Evolutionary conservation across 805 yeast species (phyloP).

Genomic region (Suhomyces sp.): DNA sequence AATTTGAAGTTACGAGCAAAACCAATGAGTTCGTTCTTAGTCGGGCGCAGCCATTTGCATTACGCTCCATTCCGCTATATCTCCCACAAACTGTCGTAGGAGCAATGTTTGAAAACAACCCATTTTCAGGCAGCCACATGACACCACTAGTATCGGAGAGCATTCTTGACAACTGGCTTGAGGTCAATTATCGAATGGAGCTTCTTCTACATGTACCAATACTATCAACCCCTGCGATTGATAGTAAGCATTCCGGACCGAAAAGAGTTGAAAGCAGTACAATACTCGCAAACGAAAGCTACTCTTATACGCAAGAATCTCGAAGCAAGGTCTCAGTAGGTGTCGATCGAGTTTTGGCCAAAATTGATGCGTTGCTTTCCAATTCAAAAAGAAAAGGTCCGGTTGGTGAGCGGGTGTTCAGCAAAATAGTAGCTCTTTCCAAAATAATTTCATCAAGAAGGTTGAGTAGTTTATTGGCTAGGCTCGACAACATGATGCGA

Average conservation of each 20-base stretch:
- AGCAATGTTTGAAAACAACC: slow-evolving; percentile 6
- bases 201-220: slow-evolving; percentile 27
- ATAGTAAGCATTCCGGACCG: slow-evolving; percentile 9
- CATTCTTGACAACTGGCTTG: slow-evolving; percentile 25
- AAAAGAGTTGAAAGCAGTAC: slow-evolving; percentile 16
- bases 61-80: slow-evolving; percentile 21
- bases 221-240: slow-evolving; percentile 27
- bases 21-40: slow-evolving; percentile 15
- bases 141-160: slow-evolving; percentile 28
- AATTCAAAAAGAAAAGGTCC: background rate
- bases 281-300: slow-evolving; percentile 19
- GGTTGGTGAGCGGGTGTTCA: background rate
- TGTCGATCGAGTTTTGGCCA: background rate
- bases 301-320: slow-evolving; percentile 10
- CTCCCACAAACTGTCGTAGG: slow-evolving; percentile 30
- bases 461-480: background rate
- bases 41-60: slow-evolving; percentile 20
- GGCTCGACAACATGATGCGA: slow-evolving; percentile 1
- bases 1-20: slow-evolving; percentile 5
- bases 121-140: background rate
- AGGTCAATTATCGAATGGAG: slow-evolving; percentile 15
- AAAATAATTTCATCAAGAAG: slow-evolving; percentile 1
- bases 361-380: background rate
- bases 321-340: background rate
- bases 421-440: background rate